Percentiles rank a stretch among this genome's conserved stretches.
Conservation (phyloP, 2,329 filamentous ascomycete genomes). For the Cryphonectria naterciae region DNA sequence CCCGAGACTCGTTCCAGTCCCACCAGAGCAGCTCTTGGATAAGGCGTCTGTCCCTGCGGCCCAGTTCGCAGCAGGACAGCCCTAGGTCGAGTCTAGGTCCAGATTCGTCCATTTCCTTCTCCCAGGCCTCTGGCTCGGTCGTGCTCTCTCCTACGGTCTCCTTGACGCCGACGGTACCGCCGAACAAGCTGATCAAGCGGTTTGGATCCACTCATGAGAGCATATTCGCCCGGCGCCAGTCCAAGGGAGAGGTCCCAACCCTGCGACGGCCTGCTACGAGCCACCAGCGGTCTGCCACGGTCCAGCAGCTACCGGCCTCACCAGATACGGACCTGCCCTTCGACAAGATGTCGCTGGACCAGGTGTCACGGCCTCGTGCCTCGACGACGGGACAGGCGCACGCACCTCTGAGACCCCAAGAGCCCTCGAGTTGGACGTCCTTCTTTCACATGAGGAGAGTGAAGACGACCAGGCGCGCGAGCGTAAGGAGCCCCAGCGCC, state of each 20-base stretch:
- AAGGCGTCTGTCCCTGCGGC: constrained; percentile 69
- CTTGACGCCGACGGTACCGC: constrained; percentile 53
- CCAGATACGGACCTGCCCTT: constrained; percentile 28
- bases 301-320: constrained; percentile 54
- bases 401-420: constrained; percentile 26
- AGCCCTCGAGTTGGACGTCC: constrained; percentile 53
- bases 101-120: constrained; percentile 68
- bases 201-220: constrained; percentile 38
- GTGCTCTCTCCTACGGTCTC: constrained; percentile 55
- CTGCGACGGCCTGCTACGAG: constrained; percentile 77
- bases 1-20: constrained; percentile 63
- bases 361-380: constrained; percentile 36
- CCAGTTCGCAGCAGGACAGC: constrained; percentile 67
- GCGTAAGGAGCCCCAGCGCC: constrained; percentile 22
- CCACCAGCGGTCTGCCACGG: constrained; percentile 74
- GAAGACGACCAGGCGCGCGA: constrained; percentile 35
- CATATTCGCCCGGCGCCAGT: constrained; percentile 48
- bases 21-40: constrained; percentile 68
- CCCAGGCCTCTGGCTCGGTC: constrained; percentile 68
- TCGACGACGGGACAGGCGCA: constrained; percentile 30
- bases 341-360: constrained; percentile 41
- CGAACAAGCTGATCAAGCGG: constrained; percentile 80
- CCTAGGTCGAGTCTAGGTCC: constrained; percentile 63
- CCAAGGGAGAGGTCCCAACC: constrained; percentile 65
- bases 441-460: constrained; percentile 57